These are phyloP conservation scores for Naganishia albida DNA, from an alignment of 1,284 basidiomycete species.

Conservation along the genomic window DNA sequence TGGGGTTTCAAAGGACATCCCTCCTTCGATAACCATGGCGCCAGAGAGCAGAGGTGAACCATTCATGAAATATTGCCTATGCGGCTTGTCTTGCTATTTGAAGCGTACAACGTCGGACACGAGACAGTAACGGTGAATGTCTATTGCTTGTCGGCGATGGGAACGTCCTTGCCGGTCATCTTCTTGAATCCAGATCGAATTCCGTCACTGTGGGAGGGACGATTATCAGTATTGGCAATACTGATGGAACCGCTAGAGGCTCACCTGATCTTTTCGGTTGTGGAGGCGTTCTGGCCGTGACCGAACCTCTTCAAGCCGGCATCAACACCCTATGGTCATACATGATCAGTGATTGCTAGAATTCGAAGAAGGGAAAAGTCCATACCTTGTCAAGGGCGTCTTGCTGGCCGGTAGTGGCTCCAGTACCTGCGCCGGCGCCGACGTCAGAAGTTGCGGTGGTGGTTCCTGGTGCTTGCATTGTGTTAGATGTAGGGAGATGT, in stretches of 20 bases:
- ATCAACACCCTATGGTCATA: constrained; percentile 42
- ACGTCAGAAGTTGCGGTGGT: constrained; percentile 19
- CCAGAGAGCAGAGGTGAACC: background rate
- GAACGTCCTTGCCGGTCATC: constrained; percentile 39
- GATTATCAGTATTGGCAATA: background rate
- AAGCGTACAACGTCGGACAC: constrained; percentile 22
- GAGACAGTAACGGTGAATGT: background rate
- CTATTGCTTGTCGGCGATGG: constrained; percentile 35
- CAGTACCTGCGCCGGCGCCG: constrained; percentile 9
- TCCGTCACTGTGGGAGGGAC: constrained; percentile 42
- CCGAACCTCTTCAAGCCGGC: constrained; percentile 43
- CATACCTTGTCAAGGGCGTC: constrained; percentile 50
- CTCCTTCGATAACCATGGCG: no score
- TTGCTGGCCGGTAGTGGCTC: constrained; percentile 44
- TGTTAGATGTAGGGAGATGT: no score
- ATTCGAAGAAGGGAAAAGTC: background rate
- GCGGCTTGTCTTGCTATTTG: constrained; percentile 15
- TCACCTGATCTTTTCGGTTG: constrained; percentile 45
- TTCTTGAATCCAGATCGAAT: constrained; percentile 52
- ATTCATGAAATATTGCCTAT: background rate
- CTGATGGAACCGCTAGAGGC: background rate
- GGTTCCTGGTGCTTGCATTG: constrained; percentile 29
- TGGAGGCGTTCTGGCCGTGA: constrained; percentile 45
- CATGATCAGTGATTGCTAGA: background rate
- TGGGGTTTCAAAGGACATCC: no score